Evolutionary conservation across 495 filamentous ascomycete genomes (phyloP).

Genomic region (Pyrenula massariospora): DNA sequence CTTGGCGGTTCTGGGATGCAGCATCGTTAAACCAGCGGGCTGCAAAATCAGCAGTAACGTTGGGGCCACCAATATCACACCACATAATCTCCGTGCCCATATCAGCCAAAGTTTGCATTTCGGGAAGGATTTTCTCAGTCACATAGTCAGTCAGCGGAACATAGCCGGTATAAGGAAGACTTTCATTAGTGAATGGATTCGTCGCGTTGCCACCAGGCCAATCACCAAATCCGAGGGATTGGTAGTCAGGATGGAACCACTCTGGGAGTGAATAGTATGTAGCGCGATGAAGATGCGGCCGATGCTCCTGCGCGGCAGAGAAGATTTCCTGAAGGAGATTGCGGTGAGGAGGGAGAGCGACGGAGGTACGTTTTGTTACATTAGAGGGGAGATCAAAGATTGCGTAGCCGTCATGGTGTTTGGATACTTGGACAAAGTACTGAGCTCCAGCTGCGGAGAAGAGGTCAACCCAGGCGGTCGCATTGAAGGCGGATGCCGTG

Average conservation of each 20-base stretch:
- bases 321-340: slow-evolving; percentile 37
- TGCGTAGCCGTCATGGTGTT: slow-evolving; percentile 42
- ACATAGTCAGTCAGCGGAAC: slow-evolving; percentile 34
- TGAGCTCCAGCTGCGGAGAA: slow-evolving; percentile 40
- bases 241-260: slow-evolving; percentile 44
- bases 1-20: slow-evolving; percentile 25
- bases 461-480: slow-evolving; percentile 44
- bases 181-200: slow-evolving; percentile 36
- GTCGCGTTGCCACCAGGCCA: slow-evolving; percentile 27
- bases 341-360: slow-evolving; percentile 29
- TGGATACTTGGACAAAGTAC: slow-evolving; percentile 43
- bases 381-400: slow-evolving; percentile 35
- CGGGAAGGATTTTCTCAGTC: slow-evolving; percentile 32
- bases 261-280: slow-evolving; percentile 44
- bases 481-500: slow-evolving; percentile 33
- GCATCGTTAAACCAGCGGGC: slow-evolving; percentile 31
- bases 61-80: slow-evolving; percentile 42
- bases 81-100: slow-evolving; percentile 45
- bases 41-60: slow-evolving; percentile 35
- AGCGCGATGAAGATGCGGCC: slow-evolving; percentile 34
- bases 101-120: slow-evolving; percentile 37
- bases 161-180: slow-evolving; percentile 36
- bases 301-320: slow-evolving; percentile 33
- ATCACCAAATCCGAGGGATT: slow-evolving; percentile 26
- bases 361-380: slow-evolving; percentile 30